These are phyloP conservation scores for Clitoria ternatea DNA, from an alignment of 306 rosid species.

Conservation along the genomic window DNA sequence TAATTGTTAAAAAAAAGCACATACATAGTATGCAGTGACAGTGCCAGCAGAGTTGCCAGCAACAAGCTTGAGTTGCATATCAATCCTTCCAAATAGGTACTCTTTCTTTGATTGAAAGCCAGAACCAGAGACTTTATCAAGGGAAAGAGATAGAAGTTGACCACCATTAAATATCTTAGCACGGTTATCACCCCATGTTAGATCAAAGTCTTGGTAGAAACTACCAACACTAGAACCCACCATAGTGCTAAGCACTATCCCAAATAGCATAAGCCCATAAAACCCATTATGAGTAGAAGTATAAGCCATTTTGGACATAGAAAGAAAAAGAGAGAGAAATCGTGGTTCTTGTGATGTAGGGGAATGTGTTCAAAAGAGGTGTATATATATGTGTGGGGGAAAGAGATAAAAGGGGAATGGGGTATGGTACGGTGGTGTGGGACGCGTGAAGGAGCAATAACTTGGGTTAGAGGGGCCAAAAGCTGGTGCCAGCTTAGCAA, in stretches of 20 bases:
- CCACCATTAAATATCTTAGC: slow-evolving; percentile 57
- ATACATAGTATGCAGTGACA: slow-evolving; percentile 74
- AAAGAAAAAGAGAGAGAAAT: slow-evolving; percentile 8
- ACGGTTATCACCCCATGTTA: slow-evolving; percentile 63
- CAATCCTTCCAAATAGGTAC: slow-evolving; percentile 64
- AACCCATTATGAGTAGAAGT: slow-evolving; percentile 16
- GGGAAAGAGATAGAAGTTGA: slow-evolving; percentile 60
- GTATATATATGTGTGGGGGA: not conserved
- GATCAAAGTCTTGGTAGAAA: slow-evolving; percentile 59
- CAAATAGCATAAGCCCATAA: slow-evolving; percentile 18
- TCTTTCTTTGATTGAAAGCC: slow-evolving; percentile 71
- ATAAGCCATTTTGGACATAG: slow-evolving; percentile 35
- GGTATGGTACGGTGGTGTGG: slow-evolving; percentile 29
- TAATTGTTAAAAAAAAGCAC: not conserved
- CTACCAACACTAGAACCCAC: slow-evolving; percentile 40
- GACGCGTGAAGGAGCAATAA: slow-evolving; percentile 40
- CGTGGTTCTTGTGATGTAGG: slow-evolving; percentile 25
- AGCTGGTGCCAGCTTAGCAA: slow-evolving; percentile 66
- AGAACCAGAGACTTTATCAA: slow-evolving; percentile 76
- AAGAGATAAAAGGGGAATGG: not conserved
- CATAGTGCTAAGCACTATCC: slow-evolving; percentile 37
- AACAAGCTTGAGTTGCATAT: slow-evolving; percentile 72
- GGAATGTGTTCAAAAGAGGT: slow-evolving; percentile 30
- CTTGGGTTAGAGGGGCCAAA: slow-evolving; percentile 30
- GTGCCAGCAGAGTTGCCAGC: slow-evolving; percentile 89